A percentile compares a stretch with the other conserved stretches of the same genome.
phyloP scores from a whole-genome alignment of 2,329 filamentous ascomycete species.

The Colletotrichum sp. region DNA sequence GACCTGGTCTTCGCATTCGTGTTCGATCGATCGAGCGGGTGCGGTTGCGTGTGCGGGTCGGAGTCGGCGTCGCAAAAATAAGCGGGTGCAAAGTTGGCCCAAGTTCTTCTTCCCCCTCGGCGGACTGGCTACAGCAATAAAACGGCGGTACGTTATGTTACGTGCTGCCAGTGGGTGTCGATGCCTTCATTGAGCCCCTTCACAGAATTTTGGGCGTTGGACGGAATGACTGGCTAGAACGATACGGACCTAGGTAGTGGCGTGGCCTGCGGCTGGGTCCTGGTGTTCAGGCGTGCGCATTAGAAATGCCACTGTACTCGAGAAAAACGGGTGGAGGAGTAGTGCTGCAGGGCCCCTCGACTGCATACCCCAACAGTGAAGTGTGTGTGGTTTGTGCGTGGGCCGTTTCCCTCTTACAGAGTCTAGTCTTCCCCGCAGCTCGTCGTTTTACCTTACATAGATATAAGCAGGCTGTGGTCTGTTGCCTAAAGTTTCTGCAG shows the following conservation, averaged over 20 bases:
- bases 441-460: background rate
- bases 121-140: background rate
- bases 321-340: constrained; percentile 20
- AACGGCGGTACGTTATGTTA: background rate
- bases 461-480: background rate
- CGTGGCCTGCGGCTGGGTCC: background rate
- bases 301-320: constrained; percentile 23
- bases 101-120: background rate
- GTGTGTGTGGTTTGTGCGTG: background rate
- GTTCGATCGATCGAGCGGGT: constrained; percentile 11
- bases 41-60: background rate
- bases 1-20: constrained; percentile 18
- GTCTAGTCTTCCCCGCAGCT: background rate
- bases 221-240: constrained; percentile 1
- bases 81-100: background rate
- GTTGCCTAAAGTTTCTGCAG: background rate
- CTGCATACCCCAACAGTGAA: constrained; percentile 1
- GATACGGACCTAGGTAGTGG: background rate
- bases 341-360: constrained; percentile 17
- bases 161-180: background rate
- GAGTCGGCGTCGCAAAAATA: constrained; percentile 15
- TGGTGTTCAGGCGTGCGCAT: constrained; percentile 19
- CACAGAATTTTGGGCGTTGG: constrained; percentile 2
- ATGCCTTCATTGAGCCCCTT: constrained; percentile 10
- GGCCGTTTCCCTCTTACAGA: background rate